Percentiles rank a stretch among this genome's conserved stretches.
These are phyloP conservation scores for Talaromyces piceae DNA, from an alignment of 2,329 filamentous ascomycete genomes.

Conservation along the genomic window DNA sequence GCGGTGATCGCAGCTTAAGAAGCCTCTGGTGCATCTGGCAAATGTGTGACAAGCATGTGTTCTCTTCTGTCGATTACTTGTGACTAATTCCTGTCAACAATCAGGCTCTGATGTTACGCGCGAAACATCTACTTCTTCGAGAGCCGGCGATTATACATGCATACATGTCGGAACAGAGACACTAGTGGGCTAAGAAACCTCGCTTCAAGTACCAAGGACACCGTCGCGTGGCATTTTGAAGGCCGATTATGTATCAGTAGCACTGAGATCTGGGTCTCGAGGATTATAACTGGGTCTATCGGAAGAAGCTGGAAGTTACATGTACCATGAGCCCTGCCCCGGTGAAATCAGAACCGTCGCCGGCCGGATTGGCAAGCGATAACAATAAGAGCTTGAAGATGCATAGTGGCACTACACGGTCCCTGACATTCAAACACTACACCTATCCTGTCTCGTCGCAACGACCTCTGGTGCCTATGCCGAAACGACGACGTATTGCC, in stretches of 20 bases:
- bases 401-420: not conserved
- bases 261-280: not conserved
- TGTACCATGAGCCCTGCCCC: constrained; percentile 2
- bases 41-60: not conserved
- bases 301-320: too few species aligned
- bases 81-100: not conserved
- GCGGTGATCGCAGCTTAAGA: not conserved
- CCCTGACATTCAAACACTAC: constrained; percentile 11
- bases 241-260: not conserved
- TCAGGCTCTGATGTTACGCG: not conserved
- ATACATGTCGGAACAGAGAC: not conserved
- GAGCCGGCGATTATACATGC: not conserved
- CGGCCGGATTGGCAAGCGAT: not conserved
- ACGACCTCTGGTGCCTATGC: constrained; percentile 3
- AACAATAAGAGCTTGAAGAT: not conserved
- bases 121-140: not conserved
- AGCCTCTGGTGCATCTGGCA: not conserved
- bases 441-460: constrained; percentile 3
- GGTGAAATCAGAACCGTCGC: not conserved
- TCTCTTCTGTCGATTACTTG: not conserved
- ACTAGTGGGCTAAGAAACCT: not conserved
- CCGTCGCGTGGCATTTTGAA: not conserved
- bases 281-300: not conserved
- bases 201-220: not conserved
- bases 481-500: constrained; percentile 9